Conservation (phyloP, 83 land plant genomes). For the Isoetes engelmannii region DNA sequence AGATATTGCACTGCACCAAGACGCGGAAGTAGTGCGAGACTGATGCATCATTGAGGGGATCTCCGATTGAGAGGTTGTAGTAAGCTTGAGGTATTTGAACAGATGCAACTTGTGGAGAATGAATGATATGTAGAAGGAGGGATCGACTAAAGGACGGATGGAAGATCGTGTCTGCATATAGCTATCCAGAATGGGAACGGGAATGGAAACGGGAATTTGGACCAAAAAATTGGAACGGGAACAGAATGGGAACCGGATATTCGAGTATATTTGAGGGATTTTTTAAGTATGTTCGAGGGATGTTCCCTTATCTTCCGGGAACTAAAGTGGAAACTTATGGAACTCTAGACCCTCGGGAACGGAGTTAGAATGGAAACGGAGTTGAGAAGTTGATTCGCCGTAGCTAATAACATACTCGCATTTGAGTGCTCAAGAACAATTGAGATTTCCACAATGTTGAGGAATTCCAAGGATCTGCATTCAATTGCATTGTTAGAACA, state of each 20-base stretch:
- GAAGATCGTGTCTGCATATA: slow-evolving; percentile 35
- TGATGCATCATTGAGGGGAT: slow-evolving; percentile 31
- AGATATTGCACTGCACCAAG: slow-evolving; percentile 12
- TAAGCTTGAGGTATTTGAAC: slow-evolving; percentile 28
- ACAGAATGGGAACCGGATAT: no score
- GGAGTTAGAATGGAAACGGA: no score
- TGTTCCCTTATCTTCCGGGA: no score
- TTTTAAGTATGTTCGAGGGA: no score
- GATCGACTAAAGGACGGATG: slow-evolving; percentile 19
- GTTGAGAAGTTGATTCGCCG: no score
- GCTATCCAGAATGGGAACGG: no score
- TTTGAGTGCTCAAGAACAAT: slow-evolving; percentile 25
- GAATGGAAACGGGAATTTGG: no score
- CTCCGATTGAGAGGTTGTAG: slow-evolving; percentile 31
- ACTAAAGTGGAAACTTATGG: no score
- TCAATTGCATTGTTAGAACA: background rate
- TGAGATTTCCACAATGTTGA: slow-evolving; percentile 30
- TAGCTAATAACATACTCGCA: slow-evolving; percentile 32
- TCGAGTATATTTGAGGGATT: no score
- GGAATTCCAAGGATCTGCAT: slow-evolving; percentile 27
- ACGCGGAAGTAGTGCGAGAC: slow-evolving; percentile 16
- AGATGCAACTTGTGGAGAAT: slow-evolving; percentile 22
- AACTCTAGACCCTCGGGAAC: no score
- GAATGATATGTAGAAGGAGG: slow-evolving; percentile 23
- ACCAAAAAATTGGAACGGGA: no score